These are phyloP conservation scores for Fusarium sterilihyphosum DNA, from an alignment of 2,329 filamentous ascomycete species.

Conservation along the genomic window DNA sequence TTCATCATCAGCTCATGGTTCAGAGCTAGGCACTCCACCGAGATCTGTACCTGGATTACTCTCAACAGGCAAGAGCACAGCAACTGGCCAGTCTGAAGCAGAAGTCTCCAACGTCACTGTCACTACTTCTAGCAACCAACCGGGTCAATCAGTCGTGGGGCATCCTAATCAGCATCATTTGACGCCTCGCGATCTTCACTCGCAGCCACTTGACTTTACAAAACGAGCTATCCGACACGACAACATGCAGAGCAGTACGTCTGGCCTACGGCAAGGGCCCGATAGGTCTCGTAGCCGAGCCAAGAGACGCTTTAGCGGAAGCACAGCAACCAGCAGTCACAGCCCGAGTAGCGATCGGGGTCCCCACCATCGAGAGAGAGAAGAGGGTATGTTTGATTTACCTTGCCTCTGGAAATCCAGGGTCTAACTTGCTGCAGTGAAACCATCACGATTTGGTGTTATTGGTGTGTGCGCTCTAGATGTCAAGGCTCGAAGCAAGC, in stretches of 20 bases:
- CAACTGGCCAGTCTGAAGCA: constrained; percentile 59
- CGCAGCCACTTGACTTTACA: constrained; percentile 56
- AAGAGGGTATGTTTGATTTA: constrained; percentile 56
- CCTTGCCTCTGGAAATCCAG: background rate
- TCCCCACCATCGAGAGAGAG: constrained; percentile 64
- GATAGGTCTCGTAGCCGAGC: constrained; percentile 73
- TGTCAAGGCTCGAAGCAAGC: constrained; percentile 95
- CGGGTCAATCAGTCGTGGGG: constrained; percentile 53
- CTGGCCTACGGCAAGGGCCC: constrained; percentile 55
- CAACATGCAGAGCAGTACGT: constrained; percentile 45
- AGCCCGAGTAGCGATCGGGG: constrained; percentile 79
- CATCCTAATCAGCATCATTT: constrained; percentile 55
- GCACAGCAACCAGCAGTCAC: constrained; percentile 82
- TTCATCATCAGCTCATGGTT: constrained; percentile 62
- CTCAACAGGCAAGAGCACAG: constrained; percentile 55
- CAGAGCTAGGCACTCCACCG: constrained; percentile 56
- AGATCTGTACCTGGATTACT: constrained; percentile 59
- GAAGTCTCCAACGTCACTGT: constrained; percentile 63
- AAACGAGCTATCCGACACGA: constrained; percentile 55
- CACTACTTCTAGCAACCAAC: constrained; percentile 58
- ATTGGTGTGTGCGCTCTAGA: constrained; percentile 97
- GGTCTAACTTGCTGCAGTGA: constrained; percentile 53
- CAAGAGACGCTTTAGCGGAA: constrained; percentile 82
- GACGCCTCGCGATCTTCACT: constrained; percentile 54
- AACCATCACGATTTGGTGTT: constrained; percentile 69